Percentiles rank a stretch among this genome's conserved stretches.
Conservation (phyloP, 768 basidiomycete genomes). For the Phlebiopsis gigantea region DNA sequence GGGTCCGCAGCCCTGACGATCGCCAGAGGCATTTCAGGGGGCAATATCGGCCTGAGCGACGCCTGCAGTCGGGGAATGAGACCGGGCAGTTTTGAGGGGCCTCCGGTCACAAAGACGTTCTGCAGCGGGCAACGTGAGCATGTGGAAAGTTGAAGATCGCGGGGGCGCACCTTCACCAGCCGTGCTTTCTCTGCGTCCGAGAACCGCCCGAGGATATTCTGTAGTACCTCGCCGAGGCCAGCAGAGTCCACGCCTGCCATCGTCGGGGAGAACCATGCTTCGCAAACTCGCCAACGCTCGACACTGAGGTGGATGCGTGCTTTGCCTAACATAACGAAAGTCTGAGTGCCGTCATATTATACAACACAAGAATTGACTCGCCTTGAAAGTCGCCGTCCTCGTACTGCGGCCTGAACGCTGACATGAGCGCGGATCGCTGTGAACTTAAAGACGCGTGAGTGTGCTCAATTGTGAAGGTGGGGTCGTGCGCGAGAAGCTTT, state of each 20-base stretch:
- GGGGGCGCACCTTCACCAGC: constrained; percentile 62
- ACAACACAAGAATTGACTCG: constrained; percentile 14
- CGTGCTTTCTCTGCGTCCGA: constrained; percentile 58
- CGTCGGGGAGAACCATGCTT: constrained; percentile 88
- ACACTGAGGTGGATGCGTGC: constrained; percentile 84
- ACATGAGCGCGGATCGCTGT: constrained; percentile 78
- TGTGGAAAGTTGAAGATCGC: not conserved
- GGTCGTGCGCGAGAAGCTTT: constrained; percentile 79
- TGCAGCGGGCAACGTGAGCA: constrained; percentile 24
- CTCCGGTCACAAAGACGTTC: constrained; percentile 90
- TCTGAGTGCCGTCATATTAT: not conserved
- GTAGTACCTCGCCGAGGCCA: constrained; percentile 88
- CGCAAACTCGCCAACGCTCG: constrained; percentile 87
- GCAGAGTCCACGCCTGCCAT: constrained; percentile 96
- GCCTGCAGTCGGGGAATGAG: constrained; percentile 62
- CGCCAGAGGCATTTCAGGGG: constrained; percentile 70
- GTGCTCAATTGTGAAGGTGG: constrained; percentile 72
- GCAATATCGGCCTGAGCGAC: constrained; percentile 78
- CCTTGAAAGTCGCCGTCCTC: constrained; percentile 71
- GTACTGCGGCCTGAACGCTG: constrained; percentile 79
- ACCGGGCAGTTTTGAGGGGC: constrained; percentile 69
- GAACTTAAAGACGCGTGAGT: constrained; percentile 77
- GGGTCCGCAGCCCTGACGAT: constrained; percentile 64
- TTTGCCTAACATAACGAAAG: constrained; percentile 41
- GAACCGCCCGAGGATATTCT: constrained; percentile 75